Conservation (phyloP, 1,284 basidiomycete species). For the Irpex rosettiformis region DNA sequence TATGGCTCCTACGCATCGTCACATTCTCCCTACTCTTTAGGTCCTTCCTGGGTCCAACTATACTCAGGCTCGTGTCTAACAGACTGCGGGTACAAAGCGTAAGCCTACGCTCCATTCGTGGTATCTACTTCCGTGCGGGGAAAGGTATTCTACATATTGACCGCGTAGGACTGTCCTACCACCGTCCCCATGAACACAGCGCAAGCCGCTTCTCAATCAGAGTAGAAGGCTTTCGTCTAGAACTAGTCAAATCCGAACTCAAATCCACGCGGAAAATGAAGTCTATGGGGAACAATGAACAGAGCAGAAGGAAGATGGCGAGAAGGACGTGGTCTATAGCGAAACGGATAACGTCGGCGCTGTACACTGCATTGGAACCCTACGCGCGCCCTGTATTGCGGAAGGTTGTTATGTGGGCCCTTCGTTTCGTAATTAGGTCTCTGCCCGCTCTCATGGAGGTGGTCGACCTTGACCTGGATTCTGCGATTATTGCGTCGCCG, state of each 20-base stretch:
- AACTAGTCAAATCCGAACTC: conserved; percentile 35
- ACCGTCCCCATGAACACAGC: conserved; percentile 40
- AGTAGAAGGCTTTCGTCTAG: conserved; percentile 57
- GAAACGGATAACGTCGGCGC: conserved; percentile 24
- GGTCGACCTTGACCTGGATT: conserved; percentile 62
- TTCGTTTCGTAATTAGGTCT: conserved; percentile 59
- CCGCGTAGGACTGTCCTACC: conserved; percentile 59
- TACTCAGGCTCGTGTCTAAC: conserved; percentile 53
- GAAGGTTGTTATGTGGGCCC: conserved; percentile 43
- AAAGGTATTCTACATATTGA: conserved; percentile 55
- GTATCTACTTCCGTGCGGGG: conserved; percentile 61
- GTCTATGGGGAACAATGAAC: conserved; percentile 3
- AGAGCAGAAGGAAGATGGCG: conserved; percentile 23
- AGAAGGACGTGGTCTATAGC: conserved; percentile 44
- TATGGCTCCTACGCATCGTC: conserved; percentile 47
- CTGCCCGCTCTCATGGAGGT: conserved; percentile 63
- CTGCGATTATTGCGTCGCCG: conserved; percentile 45
- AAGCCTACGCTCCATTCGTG: conserved; percentile 71
- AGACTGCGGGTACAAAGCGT: conserved; percentile 66
- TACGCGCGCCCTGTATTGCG: conserved; percentile 59
- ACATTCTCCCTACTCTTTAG: conserved; percentile 56
- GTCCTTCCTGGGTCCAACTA: conserved; percentile 60
- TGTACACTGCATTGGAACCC: conserved; percentile 53
- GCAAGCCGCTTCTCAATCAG: conserved; percentile 54
- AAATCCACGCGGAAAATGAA: background rate